These are phyloP conservation scores for Neohortaea acidophila DNA, from an alignment of 495 filamentous ascomycete species.

Conservation along the genomic window DNA sequence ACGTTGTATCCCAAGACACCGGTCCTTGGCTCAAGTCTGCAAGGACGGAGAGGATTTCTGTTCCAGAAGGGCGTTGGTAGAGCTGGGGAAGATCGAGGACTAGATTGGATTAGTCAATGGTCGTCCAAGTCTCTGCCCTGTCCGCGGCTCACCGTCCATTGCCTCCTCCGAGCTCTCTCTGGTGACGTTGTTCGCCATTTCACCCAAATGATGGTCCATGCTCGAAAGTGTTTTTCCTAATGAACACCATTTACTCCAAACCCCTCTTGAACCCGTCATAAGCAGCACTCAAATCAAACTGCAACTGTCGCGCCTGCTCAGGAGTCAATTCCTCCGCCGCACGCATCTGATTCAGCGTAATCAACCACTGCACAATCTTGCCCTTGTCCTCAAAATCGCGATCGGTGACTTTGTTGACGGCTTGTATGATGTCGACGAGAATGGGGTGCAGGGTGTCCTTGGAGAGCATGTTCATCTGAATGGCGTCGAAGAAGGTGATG, in stretches of 20 bases:
- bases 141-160: background rate
- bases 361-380: slow-evolving; percentile 97
- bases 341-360: slow-evolving; percentile 91
- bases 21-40: slow-evolving; percentile 25
- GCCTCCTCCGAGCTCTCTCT: too few species aligned
- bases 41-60: slow-evolving; percentile 26
- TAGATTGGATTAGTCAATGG: too few species aligned
- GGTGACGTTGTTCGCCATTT: too few species aligned
- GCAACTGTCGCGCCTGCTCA: slow-evolving; percentile 72
- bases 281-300: slow-evolving; percentile 76
- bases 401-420: slow-evolving; percentile 89
- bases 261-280: slow-evolving; percentile 81
- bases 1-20: slow-evolving; percentile 29
- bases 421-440: slow-evolving; percentile 84
- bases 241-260: slow-evolving; percentile 28
- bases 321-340: slow-evolving; percentile 81
- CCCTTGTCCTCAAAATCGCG: slow-evolving; percentile 82
- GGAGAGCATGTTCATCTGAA: slow-evolving; percentile 72
- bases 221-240: too few species aligned
- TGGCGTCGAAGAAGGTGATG: slow-evolving; percentile 91
- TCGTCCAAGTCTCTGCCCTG: background rate
- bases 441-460: slow-evolving; percentile 94
- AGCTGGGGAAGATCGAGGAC: slow-evolving; percentile 36
- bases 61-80: slow-evolving; percentile 29
- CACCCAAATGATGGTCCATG: too few species aligned